A percentile compares a stretch with the other conserved stretches of the same genome.
Evolutionary conservation across 352 stramenopile species (phyloP).

Genomic region (Heterotrichella gracilis): DNA sequence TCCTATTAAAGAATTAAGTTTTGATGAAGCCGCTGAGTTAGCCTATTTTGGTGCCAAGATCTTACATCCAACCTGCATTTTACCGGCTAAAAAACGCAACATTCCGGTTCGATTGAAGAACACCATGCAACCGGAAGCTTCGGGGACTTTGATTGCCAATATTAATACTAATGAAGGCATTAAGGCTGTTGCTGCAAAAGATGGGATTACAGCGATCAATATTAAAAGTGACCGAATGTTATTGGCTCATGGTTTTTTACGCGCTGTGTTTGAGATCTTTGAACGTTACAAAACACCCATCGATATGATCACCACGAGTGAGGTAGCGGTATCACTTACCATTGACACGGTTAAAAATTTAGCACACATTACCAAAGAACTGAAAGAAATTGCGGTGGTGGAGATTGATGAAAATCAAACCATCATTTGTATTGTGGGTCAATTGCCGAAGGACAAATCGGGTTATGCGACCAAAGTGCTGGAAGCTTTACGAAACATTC

Average conservation of each 20-base stretch:
- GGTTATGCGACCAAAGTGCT: neutral
- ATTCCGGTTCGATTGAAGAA: neutral
- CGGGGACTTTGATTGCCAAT: neutral
- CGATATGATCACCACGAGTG: neutral
- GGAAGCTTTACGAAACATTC: neutral
- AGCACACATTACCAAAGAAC: neutral
- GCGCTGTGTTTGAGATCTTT: neutral
- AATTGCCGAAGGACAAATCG: neutral
- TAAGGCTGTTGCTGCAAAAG: neutral
- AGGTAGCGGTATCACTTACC: neutral
- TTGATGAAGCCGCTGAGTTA: neutral
- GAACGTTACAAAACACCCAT: neutral
- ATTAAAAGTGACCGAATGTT: neutral
- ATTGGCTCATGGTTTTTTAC: neutral
- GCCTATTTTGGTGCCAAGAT: neutral
- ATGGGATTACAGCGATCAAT: neutral
- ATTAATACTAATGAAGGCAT: neutral
- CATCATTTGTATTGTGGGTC: neutral
- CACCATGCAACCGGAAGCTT: neutral
- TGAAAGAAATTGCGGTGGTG: neutral
- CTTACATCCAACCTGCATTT: neutral
- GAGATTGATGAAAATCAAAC: slow-evolving; percentile 1
- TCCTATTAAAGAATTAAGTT: neutral
- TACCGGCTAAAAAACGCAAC: neutral
- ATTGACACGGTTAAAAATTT: neutral